Evolutionary conservation across 164 flowering plant species (phyloP), one percentile per base, ranked within the genome.

Genomic region (Nymphaea thermarum): DNA sequence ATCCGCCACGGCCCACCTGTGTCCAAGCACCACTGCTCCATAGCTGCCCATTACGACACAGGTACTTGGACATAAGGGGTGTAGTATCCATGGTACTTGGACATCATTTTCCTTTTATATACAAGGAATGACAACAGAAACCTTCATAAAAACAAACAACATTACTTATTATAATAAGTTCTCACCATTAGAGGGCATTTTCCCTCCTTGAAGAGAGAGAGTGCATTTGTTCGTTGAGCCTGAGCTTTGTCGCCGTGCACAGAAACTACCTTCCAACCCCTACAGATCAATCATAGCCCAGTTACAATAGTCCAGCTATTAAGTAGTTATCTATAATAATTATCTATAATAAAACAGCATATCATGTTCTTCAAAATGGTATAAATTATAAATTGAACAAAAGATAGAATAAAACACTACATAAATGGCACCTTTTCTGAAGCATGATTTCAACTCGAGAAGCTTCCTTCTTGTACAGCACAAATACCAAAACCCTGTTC

Each of bases 201-300:
- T 62, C 96, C 99, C 15, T 86, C 84, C 82, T 90, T 91, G 74
- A 94, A 94, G 63, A 80, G 65, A 36, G 90, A 74, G 64, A 94
- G 76, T 12, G 98, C 82, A 62, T 78, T 77, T 5, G 90, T 91
- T 45, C 99, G 93, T 11, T 85, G 90, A 69, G 60, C 55, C 75
- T 94, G 98, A 75, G 85, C 74, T 79, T 88, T 94, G 75, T 90
- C 91, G 43, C 98, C 99, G 77, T 93, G 96, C 66, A 91, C 89
- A 43, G 93, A 84, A 65, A 91, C 99, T 63, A 74, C 98, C 69
- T 88, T 88, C 91, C 87, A 91, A 55, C 99, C 98, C 81, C 99
- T 93, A 44, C 12, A 75, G 69, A 45, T 5, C 53, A 45, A 45
- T 2, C 53, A 45, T 45, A 45, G 1, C 53, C 11, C 53, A 45